Conservation (phyloP, 352 stramenopile genomes). For the Peronospora farinosa region DNA sequence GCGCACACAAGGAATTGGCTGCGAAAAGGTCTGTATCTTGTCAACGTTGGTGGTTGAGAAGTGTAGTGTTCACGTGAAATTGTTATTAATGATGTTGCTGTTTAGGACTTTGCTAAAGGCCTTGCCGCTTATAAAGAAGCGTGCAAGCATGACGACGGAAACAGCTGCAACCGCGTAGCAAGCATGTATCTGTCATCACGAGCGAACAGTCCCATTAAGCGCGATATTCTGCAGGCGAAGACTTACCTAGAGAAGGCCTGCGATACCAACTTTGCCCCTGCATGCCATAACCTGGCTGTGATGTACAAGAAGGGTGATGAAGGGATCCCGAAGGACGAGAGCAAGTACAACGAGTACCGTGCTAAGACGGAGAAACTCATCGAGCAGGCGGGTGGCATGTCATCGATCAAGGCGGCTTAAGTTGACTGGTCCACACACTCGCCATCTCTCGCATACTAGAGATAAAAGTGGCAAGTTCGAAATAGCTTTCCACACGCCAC, state of each 20-base stretch:
- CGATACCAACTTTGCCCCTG: conserved; percentile 78
- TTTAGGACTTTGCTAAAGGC: conserved; percentile 53
- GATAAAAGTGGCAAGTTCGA: neutral
- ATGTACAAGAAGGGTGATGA: conserved; percentile 86
- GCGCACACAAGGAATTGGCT: conserved; percentile 63
- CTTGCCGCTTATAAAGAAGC: conserved; percentile 69
- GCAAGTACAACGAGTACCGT: conserved; percentile 67
- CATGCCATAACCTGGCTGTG: conserved; percentile 84
- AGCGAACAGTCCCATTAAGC: conserved; percentile 32
- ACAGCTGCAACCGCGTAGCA: conserved; percentile 79
- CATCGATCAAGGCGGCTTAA: conserved; percentile 35
- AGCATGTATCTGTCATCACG: conserved; percentile 58
- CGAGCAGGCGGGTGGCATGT: conserved; percentile 60
- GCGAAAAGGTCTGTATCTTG: conserved; percentile 44
- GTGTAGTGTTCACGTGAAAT: conserved; percentile 2
- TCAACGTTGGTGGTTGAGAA: neutral
- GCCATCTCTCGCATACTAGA: neutral
- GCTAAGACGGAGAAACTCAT: conserved; percentile 72
- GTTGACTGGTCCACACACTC: neutral
- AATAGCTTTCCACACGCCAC: neutral
- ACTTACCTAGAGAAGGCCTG: conserved; percentile 66
- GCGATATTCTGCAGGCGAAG: conserved; percentile 54
- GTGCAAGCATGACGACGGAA: conserved; percentile 65
- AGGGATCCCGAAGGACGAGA: conserved; percentile 56
- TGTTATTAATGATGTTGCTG: neutral